Evolutionary conservation across 129 eudicot species (phyloP).

Genomic region (Saposhnikovia divaricata): DNA sequence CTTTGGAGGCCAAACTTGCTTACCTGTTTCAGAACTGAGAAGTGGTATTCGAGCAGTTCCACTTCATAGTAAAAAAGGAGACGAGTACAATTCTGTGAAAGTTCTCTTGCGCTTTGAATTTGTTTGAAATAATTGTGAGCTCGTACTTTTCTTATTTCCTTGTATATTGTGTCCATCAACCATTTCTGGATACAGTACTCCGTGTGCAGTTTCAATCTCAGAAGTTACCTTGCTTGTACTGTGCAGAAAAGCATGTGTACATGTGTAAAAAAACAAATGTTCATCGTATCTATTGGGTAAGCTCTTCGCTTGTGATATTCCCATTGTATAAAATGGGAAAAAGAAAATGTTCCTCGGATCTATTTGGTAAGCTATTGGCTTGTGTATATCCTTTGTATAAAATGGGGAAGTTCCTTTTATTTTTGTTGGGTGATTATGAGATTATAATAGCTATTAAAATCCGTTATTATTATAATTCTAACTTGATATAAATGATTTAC

Average conservation of each 20-base stretch:
- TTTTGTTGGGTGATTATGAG: no score
- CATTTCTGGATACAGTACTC: neutral
- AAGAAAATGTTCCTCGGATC: neutral
- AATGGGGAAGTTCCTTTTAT: no score
- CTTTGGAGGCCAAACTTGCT: conserved; percentile 82
- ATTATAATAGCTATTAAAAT: no score
- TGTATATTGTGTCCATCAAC: neutral
- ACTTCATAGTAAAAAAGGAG: conserved; percentile 51
- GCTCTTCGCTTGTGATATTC: neutral
- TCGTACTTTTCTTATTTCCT: neutral
- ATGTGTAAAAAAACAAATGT: neutral
- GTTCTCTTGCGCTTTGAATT: conserved; percentile 82
- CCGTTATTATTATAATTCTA: no score
- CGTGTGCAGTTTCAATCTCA: neutral
- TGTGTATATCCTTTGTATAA: neutral
- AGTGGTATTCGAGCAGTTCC: conserved; percentile 87
- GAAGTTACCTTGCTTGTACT: neutral
- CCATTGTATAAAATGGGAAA: neutral
- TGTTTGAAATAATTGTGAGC: conserved; percentile 14
- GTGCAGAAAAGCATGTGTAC: neutral
- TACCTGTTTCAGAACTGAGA: conserved; percentile 72
- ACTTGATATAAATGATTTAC: no score
- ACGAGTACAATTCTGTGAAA: conserved; percentile 63
- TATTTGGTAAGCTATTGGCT: neutral
- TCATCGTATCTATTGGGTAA: neutral